A percentile compares a stretch with the other conserved stretches of the same genome.
Evolutionary conservation across 2,329 filamentous ascomycete genomes (phyloP).

Genomic region (Raffaelea deltoideospora): DNA sequence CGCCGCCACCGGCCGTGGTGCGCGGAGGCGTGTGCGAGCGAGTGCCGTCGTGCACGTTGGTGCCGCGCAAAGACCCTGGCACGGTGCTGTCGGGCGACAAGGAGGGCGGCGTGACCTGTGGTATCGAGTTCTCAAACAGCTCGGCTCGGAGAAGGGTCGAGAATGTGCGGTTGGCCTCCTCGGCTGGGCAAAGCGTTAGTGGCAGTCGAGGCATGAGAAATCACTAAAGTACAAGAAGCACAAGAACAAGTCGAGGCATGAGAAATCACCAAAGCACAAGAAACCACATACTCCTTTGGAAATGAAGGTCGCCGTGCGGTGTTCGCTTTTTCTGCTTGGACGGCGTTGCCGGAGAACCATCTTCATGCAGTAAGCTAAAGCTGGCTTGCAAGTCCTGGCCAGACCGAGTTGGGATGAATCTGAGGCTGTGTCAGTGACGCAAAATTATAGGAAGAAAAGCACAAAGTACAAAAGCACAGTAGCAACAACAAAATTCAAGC

Average conservation of each 20-base stretch:
- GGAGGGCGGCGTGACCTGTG: slow-evolving; percentile 56
- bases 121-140: slow-evolving; percentile 80
- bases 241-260: neutral
- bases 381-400: slow-evolving; percentile 89
- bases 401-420: slow-evolving; percentile 88
- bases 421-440: slow-evolving; percentile 17
- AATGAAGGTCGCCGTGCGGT: slow-evolving; percentile 81
- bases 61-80: slow-evolving; percentile 34
- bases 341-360: slow-evolving; percentile 82
- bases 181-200: slow-evolving; percentile 49
- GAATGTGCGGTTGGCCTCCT: slow-evolving; percentile 90
- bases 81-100: slow-evolving; percentile 43
- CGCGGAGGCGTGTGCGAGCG: slow-evolving; percentile 66
- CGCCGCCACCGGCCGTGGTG: slow-evolving; percentile 4
- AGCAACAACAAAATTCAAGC: neutral
- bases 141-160: slow-evolving; percentile 78
- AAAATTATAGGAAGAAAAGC: neutral
- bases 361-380: slow-evolving; percentile 82
- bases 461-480: neutral
- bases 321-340: slow-evolving; percentile 73
- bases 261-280: neutral
- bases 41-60: slow-evolving; percentile 46
- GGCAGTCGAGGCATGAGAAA: neutral
- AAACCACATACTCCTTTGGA: slow-evolving; percentile 62
- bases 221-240: neutral